These are phyloP conservation scores for Knoxdaviesia capensis DNA, from an alignment of 2,329 filamentous ascomycete genomes.

Conservation along the genomic window DNA sequence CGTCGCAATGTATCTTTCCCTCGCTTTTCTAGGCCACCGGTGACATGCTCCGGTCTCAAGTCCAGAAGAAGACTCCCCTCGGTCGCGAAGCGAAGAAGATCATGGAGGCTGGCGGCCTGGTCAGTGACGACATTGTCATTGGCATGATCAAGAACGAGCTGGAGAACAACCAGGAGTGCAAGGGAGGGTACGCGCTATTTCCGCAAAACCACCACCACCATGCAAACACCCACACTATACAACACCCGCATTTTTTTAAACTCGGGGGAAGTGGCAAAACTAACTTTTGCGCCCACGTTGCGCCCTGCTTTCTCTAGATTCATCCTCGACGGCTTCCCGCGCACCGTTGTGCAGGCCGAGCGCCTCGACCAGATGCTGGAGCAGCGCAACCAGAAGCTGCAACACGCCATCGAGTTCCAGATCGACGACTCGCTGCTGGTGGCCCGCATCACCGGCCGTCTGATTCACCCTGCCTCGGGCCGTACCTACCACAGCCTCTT, in stretches of 20 bases:
- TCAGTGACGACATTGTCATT: slow-evolving; percentile 98
- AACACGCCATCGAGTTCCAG: slow-evolving; percentile 90
- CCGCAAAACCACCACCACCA: background rate
- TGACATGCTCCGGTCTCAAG: slow-evolving; percentile 97
- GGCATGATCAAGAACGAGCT: slow-evolving; percentile 99
- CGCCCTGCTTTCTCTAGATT: slow-evolving; percentile 37
- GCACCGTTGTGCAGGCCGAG: slow-evolving; percentile 88
- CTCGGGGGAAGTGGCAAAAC: too few species aligned
- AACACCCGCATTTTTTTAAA: too few species aligned
- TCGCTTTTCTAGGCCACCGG: slow-evolving; percentile 55
- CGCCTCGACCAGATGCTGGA: slow-evolving; percentile 83
- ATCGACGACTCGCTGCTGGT: slow-evolving; percentile 91
- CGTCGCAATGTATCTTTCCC: background rate
- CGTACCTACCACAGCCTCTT: slow-evolving; percentile 97
- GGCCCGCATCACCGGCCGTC: slow-evolving; percentile 84
- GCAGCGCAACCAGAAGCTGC: slow-evolving; percentile 60
- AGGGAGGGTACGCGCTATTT: slow-evolving; percentile 53
- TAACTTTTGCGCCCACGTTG: background rate
- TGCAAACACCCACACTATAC: background rate
- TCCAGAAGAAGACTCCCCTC: slow-evolving; percentile 88
- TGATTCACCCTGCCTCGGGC: slow-evolving; percentile 88
- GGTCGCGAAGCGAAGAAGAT: slow-evolving; percentile 99
- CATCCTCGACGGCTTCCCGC: slow-evolving; percentile 96
- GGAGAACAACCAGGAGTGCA: slow-evolving; percentile 84
- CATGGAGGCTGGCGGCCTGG: slow-evolving; percentile 94